These are phyloP conservation scores for Chenopodium suecicum DNA, from an alignment of 148 eudicot species.

Conservation along the genomic window DNA sequence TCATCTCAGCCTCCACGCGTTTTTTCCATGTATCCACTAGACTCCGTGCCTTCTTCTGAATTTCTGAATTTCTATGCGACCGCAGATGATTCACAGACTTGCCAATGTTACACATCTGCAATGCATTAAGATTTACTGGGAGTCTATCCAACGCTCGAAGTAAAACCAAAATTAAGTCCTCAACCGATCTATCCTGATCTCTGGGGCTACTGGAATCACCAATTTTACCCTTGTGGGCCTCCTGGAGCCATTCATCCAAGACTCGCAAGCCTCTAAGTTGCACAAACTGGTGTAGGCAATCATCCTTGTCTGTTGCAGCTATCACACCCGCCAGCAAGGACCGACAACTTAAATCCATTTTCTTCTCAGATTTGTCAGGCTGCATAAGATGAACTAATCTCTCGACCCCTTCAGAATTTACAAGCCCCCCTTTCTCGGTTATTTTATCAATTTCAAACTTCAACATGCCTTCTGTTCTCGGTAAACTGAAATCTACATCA, in stretches of 20 bases:
- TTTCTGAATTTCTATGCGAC: conserved; percentile 71
- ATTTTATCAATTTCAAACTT: conserved; percentile 69
- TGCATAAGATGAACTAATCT: conserved; percentile 84
- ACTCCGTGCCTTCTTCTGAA: conserved; percentile 87
- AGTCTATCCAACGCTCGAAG: conserved; percentile 90
- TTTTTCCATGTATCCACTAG: conserved; percentile 97
- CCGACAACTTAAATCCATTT: conserved; percentile 53
- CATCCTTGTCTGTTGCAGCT: conserved; percentile 77
- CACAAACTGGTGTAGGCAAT: conserved; percentile 77
- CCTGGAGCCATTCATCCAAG: conserved; percentile 92
- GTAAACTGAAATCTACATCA: conserved; percentile 47
- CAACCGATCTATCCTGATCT: conserved; percentile 69
- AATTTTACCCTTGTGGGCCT: conserved; percentile 73
- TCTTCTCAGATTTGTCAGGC: conserved; percentile 57
- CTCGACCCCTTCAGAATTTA: conserved; percentile 70
- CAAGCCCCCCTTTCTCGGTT: conserved; percentile 71
- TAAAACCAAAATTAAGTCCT: conserved; percentile 77
- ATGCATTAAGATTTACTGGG: conserved; percentile 84
- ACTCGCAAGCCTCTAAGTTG: conserved; percentile 79
- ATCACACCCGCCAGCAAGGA: conserved; percentile 68
- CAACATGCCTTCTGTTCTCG: conserved; percentile 46
- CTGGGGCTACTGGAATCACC: conserved; percentile 57
- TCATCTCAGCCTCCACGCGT: conserved; percentile 96
- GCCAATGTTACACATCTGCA: conserved; percentile 85
- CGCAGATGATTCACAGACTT: conserved; percentile 90